These are phyloP conservation scores for Avicennia marina DNA, from an alignment of 257 asterid genomes.

Conservation along the genomic window DNA sequence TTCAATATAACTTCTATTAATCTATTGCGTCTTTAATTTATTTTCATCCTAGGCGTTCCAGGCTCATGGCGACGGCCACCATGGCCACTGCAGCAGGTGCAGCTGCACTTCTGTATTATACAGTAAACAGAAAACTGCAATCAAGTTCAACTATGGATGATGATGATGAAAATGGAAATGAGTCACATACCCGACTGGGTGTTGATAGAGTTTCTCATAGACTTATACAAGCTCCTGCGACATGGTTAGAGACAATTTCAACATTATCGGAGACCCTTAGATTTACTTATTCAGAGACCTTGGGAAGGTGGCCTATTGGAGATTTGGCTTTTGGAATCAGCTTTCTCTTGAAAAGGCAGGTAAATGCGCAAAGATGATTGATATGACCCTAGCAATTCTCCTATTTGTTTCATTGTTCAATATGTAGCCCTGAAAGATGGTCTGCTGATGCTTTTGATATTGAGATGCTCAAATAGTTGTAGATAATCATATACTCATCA, in stretches of 20 bases:
- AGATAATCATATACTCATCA: no score
- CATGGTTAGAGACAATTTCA: slow-evolving; percentile 94
- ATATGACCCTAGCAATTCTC: slow-evolving; percentile 6
- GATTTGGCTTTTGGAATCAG: slow-evolving; percentile 98
- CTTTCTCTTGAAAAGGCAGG: slow-evolving; percentile 95
- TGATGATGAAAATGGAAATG: slow-evolving; percentile 55
- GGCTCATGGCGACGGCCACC: slow-evolving; percentile 94
- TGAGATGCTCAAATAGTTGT: no score
- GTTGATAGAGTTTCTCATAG: slow-evolving; percentile 74
- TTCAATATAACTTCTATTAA: slow-evolving; percentile 1
- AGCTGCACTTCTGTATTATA: slow-evolving; percentile 90
- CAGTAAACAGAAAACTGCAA: slow-evolving; percentile 69
- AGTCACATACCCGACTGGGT: slow-evolving; percentile 44
- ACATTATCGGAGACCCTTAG: slow-evolving; percentile 95
- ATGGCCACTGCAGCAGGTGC: slow-evolving; percentile 99
- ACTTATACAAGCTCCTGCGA: slow-evolving; percentile 96
- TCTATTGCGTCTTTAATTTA: slow-evolving; percentile 7
- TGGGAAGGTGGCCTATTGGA: slow-evolving; percentile 99
- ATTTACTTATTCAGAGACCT: slow-evolving; percentile 92
- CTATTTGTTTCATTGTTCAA: no score
- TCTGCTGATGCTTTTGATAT: no score
- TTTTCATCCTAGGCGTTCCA: slow-evolving; percentile 36
- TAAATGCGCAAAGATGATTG: slow-evolving; percentile 24
- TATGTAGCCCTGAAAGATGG: no score
- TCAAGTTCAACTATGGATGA: slow-evolving; percentile 36